Base-by-base conservation (phyloP, 2,329 filamentous ascomycete species). In the Scytalidium lignicola region DNA sequence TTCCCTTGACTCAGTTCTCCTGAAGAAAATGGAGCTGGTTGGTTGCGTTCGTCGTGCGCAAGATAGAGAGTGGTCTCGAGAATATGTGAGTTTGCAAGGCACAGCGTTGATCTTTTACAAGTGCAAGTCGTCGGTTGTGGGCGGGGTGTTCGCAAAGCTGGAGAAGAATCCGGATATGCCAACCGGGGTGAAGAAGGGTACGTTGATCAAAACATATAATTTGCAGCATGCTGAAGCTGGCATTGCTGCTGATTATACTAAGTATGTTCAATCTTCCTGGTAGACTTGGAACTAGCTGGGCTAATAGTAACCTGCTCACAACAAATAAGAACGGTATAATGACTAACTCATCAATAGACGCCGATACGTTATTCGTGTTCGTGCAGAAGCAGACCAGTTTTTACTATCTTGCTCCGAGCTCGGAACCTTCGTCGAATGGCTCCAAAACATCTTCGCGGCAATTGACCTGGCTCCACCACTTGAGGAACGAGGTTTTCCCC, bases 211-310 rank as follows among this genome's bases (percentile, higher is more conserved):
- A 62, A 78, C 76, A n/a, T 90, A 88, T 62, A 86, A 82, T 46
- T 72, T 90, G 43, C 78, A 88, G 55, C 83, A 90, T 62, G 86
- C 86, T 19, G 86, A 90, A 65, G 80, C 86, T 19, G 86, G 86
- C 10, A 78, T 90, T 53, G 86, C 87, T 9, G 78, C 81, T 15
- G 86, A 90, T 65, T 85, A 87, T 62, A 74, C 78, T 58, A 87
- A 88, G 76, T 83, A 66, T 58, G 78, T 72, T 44, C 15, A 17
- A 37, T n/a, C 15, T 13, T 13, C 12, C 15, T 37, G 32, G 8
- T 37, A 32, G 7, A 10, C 7, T 26, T 26, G 23, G 23, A 10
- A 26, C 23, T 10, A 26, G n/a, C n/a, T n/a, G n/a, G n/a, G n/a
- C n/a, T n/a, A n/a, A n/a, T n/a, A n/a, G n/a, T n/a, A n/a, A n/a